These are phyloP conservation scores for Aspergillus hortae DNA, from an alignment of 2,329 filamentous ascomycete species.

Conservation along the genomic window DNA sequence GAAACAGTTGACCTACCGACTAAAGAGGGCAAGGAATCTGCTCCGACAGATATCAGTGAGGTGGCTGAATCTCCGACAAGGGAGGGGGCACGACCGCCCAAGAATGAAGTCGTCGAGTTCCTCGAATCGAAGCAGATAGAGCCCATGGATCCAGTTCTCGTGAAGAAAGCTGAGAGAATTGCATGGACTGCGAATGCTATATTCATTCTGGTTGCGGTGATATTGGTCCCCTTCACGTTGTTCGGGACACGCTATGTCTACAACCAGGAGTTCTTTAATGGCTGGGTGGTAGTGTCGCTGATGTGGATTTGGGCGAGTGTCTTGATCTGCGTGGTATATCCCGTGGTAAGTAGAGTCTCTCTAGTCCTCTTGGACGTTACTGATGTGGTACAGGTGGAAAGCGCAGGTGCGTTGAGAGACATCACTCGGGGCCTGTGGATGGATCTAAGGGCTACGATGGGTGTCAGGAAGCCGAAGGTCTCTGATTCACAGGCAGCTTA, in stretches of 20 bases:
- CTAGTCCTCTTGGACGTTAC: not conserved
- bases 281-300: slow-evolving; percentile 40
- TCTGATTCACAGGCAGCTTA: not conserved
- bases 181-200: slow-evolving; percentile 34
- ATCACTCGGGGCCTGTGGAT: slow-evolving; percentile 20
- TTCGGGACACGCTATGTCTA: slow-evolving; percentile 40
- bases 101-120: not conserved
- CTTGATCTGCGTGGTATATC: slow-evolving; percentile 39
- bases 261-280: slow-evolving; percentile 32
- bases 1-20: not conserved
- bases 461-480: not conserved
- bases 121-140: slow-evolving; percentile 27
- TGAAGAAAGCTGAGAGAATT: slow-evolving; percentile 34
- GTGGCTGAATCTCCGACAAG: not conserved
- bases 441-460: slow-evolving; percentile 11
- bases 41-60: not conserved
- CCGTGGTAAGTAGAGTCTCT: slow-evolving; percentile 19
- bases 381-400: slow-evolving; percentile 25
- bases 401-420: slow-evolving; percentile 26
- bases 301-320: slow-evolving; percentile 41
- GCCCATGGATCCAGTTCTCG: slow-evolving; percentile 39
- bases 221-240: slow-evolving; percentile 39
- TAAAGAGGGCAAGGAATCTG: not conserved
- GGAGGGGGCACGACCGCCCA: not conserved
- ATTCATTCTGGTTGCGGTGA: slow-evolving; percentile 35